Base-by-base conservation (phyloP, 1,284 basidiomycete genomes). In the Microbotryum silenes-acaulis region DNA sequence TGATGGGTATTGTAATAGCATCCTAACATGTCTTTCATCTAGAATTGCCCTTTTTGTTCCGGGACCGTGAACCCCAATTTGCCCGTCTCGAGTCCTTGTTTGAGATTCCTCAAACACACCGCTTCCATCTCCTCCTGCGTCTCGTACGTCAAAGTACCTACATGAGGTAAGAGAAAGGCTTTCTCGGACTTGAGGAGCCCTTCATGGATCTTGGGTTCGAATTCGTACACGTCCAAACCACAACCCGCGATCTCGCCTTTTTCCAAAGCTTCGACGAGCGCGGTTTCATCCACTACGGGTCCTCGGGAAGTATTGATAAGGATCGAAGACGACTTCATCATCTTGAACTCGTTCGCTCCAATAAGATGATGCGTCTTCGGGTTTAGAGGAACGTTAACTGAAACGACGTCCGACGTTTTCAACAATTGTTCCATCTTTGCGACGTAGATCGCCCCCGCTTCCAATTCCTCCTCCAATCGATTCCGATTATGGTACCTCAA, bases 281-380 rank as follows among this genome's bases (percentile, higher is more conserved):
- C 91, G 4, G 82, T 84, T 75, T 94, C 90, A 68, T 93, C 89
- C 51, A 94, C 83, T 27, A 94, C 85, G 72, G 88, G 91, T 7
- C 91, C 91, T 49, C 91, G 79, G 23, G 91, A 91, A 2, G 91
- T 94, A 75, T 94, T 96, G 69, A 94, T 81, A 65, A 97, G 82
- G 51, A 91, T 81, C 1, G 85, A 81, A 8, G 87, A 87, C 59
- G 83, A 83, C 79, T 89, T 93, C 80, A 96, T 80, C 72, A 80
- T 79, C 55, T 84, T 78, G 63, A 96, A 91, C 80, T 86, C 83
- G 67, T 81, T 81, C 74, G 87, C 86, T 2, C 85, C 86, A 5
- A 97, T 86, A 25, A 86, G 77, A 3, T 85, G 83, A 56, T 83
- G 81, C 10, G 92, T 96, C 52, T 89, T 84, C 31, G 80, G 76